Evolutionary conservation across 306 rosid species (phyloP).

Genomic region (Amphicarpaea edgeworthii): DNA sequence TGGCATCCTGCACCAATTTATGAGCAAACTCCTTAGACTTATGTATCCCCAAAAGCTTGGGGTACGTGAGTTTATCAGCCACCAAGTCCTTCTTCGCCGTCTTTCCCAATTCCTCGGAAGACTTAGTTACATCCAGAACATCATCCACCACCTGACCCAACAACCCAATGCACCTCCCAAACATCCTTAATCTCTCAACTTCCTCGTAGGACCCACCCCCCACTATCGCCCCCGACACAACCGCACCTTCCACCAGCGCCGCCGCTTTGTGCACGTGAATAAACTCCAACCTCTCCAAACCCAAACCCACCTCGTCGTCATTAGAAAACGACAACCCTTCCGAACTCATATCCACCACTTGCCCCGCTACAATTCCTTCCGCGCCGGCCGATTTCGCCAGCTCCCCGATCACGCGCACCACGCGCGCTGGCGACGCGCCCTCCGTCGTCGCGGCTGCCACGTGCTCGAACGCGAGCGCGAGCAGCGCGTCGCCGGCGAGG

Average conservation of each 20-base stretch:
- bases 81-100: constrained; percentile 82
- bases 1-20: constrained; percentile 64
- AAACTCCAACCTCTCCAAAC: no score
- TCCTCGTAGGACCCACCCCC: no score
- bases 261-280: no score
- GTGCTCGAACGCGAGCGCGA: constrained; percentile 72
- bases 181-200: no score
- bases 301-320: no score
- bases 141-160: constrained; percentile 60
- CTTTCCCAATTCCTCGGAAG: constrained; percentile 77
- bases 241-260: no score
- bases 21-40: constrained; percentile 71
- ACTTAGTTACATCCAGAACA: constrained; percentile 77
- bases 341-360: no score
- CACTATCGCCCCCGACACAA: no score
- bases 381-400: constrained; percentile 63
- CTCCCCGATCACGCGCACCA: constrained; percentile 61
- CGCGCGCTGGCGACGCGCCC: constrained; percentile 51
- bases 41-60: constrained; percentile 72
- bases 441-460: constrained; percentile 49
- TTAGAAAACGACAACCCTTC: no score
- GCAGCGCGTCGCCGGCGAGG: constrained; percentile 78
- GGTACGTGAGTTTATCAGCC: constrained; percentile 79
- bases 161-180: no score
- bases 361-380: no score